Conservation (phyloP, 1,284 basidiomycete species). For the Pterulicium gracile region DNA sequence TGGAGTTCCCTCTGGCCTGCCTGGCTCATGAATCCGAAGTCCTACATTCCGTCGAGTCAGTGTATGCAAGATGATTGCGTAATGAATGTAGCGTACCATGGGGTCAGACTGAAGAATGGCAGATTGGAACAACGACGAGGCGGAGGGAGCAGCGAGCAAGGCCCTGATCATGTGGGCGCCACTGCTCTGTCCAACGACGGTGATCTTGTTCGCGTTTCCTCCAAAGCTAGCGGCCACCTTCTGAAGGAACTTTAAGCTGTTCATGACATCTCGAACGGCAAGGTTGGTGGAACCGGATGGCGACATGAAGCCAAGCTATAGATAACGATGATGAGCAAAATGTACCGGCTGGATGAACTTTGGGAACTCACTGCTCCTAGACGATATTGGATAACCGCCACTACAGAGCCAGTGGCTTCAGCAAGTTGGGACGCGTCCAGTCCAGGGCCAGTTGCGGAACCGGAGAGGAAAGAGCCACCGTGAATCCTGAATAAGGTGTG, state of each 20-base stretch:
- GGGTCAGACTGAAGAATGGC: slow-evolving; percentile 81
- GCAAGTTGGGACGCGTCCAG: slow-evolving; percentile 76
- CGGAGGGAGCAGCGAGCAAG: slow-evolving; percentile 57
- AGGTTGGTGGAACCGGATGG: slow-evolving; percentile 62
- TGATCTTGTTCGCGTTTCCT: slow-evolving; percentile 55
- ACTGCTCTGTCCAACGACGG: slow-evolving; percentile 80
- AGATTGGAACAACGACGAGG: slow-evolving; percentile 53
- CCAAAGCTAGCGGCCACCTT: slow-evolving; percentile 58
- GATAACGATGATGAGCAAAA: not conserved
- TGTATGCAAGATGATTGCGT: not conserved
- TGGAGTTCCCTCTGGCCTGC: slow-evolving; percentile 46
- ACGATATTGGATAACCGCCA: slow-evolving; percentile 80
- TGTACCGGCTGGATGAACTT: slow-evolving; percentile 3
- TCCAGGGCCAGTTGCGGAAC: slow-evolving; percentile 62
- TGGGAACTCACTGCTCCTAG: slow-evolving; percentile 57
- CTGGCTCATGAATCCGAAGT: slow-evolving; percentile 59
- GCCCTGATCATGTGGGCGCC: slow-evolving; percentile 78
- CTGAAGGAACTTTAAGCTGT: slow-evolving; percentile 57
- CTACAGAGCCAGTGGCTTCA: slow-evolving; percentile 60
- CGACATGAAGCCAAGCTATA: slow-evolving; percentile 65
- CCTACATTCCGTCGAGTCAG: slow-evolving; percentile 25
- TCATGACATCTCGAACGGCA: slow-evolving; percentile 60
- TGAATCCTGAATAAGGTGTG: slow-evolving; percentile 53
- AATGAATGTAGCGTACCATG: slow-evolving; percentile 49
- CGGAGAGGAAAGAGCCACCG: slow-evolving; percentile 73